phyloP scores from a whole-genome alignment of 192 early-diverging fungal genomes.

The Entomortierella lignicola region DNA sequence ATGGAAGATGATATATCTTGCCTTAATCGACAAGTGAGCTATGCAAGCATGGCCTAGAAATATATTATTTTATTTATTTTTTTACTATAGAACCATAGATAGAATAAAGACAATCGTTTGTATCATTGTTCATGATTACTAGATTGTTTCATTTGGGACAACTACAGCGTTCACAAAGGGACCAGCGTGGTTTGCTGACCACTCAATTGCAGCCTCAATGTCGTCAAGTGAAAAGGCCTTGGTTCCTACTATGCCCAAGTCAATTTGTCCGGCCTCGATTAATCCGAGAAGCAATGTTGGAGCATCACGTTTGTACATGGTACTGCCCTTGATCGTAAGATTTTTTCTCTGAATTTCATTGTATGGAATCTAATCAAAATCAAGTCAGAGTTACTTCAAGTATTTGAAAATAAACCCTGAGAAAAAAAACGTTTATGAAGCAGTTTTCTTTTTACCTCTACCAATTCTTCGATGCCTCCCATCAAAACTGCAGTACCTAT shows the following conservation, averaged over 20 bases:
- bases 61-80: too few species aligned
- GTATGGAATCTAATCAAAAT: slow-evolving; percentile 17
- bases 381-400: too few species aligned
- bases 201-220: slow-evolving; percentile 12
- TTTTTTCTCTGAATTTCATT: slow-evolving; percentile 25
- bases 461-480: slow-evolving; percentile 12
- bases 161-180: too few species aligned
- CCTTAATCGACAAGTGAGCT: neutral
- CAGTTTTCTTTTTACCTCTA: slow-evolving; percentile 1
- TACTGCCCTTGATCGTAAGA: slow-evolving; percentile 42
- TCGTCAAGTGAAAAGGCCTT: slow-evolving; percentile 15
- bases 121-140: too few species aligned
- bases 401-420: too few species aligned
- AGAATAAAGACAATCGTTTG: too few species aligned
- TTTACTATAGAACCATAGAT: too few species aligned
- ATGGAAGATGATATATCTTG: neutral
- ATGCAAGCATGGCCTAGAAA: neutral
- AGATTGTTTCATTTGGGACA: too few species aligned
- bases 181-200: slow-evolving; percentile 15
- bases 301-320: slow-evolving; percentile 37
- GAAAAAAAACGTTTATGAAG: too few species aligned
- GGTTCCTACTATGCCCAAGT: neutral
- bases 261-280: slow-evolving; percentile 34
- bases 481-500: slow-evolving; percentile 29
- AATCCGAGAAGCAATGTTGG: slow-evolving; percentile 27